phyloP scores from a whole-genome alignment of 768 basidiomycete genomes.

The Psilocybe cyanescens region DNA sequence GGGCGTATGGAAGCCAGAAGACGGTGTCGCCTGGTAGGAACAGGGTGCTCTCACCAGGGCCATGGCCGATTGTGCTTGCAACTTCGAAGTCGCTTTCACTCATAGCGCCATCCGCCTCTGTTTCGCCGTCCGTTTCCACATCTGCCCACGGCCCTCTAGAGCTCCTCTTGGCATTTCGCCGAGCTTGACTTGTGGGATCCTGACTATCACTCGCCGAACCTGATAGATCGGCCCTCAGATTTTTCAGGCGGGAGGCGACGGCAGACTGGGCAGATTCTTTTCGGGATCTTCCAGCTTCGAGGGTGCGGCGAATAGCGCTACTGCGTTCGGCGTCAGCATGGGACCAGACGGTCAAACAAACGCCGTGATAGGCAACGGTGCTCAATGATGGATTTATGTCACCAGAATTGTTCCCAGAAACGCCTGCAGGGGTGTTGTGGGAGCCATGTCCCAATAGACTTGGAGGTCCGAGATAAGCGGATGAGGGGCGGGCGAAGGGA shows the following conservation, averaged over 20 bases:
- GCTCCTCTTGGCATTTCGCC: slow-evolving; percentile 56
- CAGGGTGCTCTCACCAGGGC: slow-evolving; percentile 85
- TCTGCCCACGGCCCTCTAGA: slow-evolving; percentile 74
- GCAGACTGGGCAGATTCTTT: slow-evolving; percentile 82
- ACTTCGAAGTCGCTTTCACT: slow-evolving; percentile 90
- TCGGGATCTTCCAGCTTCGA: slow-evolving; percentile 77
- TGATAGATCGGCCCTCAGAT: slow-evolving; percentile 58
- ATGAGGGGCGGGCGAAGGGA: slow-evolving; percentile 78
- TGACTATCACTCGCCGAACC: slow-evolving; percentile 44
- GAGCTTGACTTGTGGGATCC: slow-evolving; percentile 64
- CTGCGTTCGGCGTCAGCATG: slow-evolving; percentile 91
- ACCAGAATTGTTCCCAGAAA: slow-evolving; percentile 33
- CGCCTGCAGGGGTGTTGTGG: slow-evolving; percentile 35
- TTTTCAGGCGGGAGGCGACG: slow-evolving; percentile 68
- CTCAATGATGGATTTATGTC: slow-evolving; percentile 35
- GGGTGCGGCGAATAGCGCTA: slow-evolving; percentile 79
- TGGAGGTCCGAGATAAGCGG: slow-evolving; percentile 82
- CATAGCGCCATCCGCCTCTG: slow-evolving; percentile 72
- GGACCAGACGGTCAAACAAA: slow-evolving; percentile 94
- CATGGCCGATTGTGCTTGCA: slow-evolving; percentile 79
- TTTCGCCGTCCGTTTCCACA: slow-evolving; percentile 78
- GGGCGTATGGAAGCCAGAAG: slow-evolving; percentile 93
- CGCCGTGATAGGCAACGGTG: slow-evolving; percentile 83
- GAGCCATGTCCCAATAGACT: slow-evolving; percentile 57
- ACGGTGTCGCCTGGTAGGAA: slow-evolving; percentile 90